These are phyloP conservation scores for Iberis amara DNA, from an alignment of 441 rosid species.

Conservation along the genomic window DNA sequence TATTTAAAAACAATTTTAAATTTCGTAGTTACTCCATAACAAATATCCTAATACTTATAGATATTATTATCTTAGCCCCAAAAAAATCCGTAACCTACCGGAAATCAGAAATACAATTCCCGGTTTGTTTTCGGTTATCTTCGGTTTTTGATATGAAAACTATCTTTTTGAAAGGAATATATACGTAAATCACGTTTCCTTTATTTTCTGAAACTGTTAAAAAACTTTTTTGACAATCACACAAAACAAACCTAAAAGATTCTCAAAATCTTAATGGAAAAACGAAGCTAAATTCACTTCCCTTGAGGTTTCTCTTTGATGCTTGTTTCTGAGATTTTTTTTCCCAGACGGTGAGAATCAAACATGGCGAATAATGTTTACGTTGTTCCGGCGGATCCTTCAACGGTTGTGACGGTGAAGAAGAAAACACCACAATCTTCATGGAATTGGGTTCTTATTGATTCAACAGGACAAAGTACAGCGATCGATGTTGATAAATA, in stretches of 20 bases:
- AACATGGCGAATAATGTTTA: too few species aligned
- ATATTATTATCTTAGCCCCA: too few species aligned
- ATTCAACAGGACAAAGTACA: constrained; percentile 46
- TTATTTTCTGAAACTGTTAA: constrained; percentile 20
- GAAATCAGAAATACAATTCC: background rate
- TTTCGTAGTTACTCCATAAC: too few species aligned
- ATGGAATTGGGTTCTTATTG: constrained; percentile 64
- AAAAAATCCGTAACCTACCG: too few species aligned
- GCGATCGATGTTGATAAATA: constrained; percentile 70
- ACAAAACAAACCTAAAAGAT: constrained; percentile 21
- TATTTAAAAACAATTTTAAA: too few species aligned
- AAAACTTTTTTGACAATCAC: constrained; percentile 12
- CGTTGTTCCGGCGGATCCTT: constrained; percentile 69
- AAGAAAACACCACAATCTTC: constrained; percentile 65
- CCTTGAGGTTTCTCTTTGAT: too few species aligned
- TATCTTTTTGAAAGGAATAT: background rate
- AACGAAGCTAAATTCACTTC: too few species aligned
- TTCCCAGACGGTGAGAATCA: too few species aligned
- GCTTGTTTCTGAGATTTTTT: too few species aligned
- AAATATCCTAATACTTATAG: too few species aligned
- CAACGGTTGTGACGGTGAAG: constrained; percentile 48
- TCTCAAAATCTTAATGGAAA: constrained; percentile 19
- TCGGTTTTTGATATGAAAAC: background rate
- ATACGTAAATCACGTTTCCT: constrained; percentile 5
- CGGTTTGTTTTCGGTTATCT: constrained; percentile 17